Evolutionary conservation across 306 rosid genomes (phyloP).

Genomic region (Carpinus fangiana): DNA sequence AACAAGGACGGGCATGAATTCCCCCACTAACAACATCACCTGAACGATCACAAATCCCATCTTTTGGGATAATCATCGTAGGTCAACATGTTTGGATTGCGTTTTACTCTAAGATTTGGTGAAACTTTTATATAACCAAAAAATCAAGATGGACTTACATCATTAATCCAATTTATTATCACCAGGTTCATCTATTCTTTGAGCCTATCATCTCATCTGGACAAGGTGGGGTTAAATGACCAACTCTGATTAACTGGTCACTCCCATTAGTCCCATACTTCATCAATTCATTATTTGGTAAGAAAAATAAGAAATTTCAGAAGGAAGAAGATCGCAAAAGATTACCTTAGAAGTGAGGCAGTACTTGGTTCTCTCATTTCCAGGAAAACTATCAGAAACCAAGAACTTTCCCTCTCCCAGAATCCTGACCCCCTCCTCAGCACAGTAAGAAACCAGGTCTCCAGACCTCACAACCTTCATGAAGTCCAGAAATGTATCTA

Average conservation of each 20-base stretch:
- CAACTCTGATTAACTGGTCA: background rate
- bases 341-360: slow-evolving; percentile 95
- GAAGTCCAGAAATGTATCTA: background rate
- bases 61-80: background rate
- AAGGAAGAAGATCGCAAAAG: background rate
- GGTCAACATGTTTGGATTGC: background rate
- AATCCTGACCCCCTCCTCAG: slow-evolving; percentile 95
- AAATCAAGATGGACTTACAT: background rate
- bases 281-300: background rate
- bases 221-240: background rate
- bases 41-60: background rate
- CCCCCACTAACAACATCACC: background rate
- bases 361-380: slow-evolving; percentile 94
- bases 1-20: background rate
- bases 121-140: background rate
- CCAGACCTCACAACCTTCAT: slow-evolving; percentile 99
- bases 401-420: slow-evolving; percentile 96
- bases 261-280: background rate
- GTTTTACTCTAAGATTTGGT: background rate
- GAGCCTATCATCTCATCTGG: background rate
- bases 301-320: background rate
- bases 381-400: slow-evolving; percentile 97
- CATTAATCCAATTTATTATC: slow-evolving; percentile 6
- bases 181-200: background rate
- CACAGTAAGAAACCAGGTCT: slow-evolving; percentile 87